A percentile compares a stretch with the other conserved stretches of the same genome.
Evolutionary conservation across 1,284 basidiomycete genomes (phyloP).

Genomic region (Amylostereum chailletii): DNA sequence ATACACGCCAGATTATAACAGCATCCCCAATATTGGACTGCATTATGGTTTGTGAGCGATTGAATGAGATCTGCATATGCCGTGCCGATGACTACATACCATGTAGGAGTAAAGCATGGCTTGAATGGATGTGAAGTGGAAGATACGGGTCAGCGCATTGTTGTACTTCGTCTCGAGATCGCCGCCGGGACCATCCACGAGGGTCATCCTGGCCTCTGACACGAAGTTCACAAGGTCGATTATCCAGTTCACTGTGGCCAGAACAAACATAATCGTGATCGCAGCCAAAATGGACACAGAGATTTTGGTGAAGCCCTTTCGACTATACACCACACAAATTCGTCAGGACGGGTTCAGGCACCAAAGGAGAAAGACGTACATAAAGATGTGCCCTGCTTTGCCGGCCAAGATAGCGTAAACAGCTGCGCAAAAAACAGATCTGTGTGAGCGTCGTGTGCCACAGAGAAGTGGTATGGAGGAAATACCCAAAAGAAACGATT

Average conservation of each 20-base stretch:
- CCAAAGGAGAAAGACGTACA: neutral
- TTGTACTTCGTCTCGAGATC: neutral
- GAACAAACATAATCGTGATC: neutral
- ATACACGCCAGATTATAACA: constrained; percentile 1
- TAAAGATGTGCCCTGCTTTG: neutral
- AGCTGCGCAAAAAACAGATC: neutral
- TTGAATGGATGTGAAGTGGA: neutral
- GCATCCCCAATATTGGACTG: neutral
- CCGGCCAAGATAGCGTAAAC: neutral
- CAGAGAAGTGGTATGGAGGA: neutral
- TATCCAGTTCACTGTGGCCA: neutral
- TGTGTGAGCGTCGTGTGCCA: neutral
- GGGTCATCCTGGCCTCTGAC: neutral
- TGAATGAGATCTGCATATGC: neutral
- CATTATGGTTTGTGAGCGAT: no score
- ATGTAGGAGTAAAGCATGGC: neutral
- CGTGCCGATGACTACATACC: neutral
- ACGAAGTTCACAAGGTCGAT: neutral
- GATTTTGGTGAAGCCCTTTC: neutral
- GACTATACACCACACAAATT: neutral
- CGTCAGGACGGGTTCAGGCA: neutral
- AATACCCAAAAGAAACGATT: neutral
- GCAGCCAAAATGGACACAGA: neutral
- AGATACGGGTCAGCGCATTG: neutral
- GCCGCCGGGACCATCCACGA: neutral